Evolutionary conservation across 202 grass and related monocot genomes (phyloP).

Genomic region (Schoenoplectus tabernaemontani): DNA sequence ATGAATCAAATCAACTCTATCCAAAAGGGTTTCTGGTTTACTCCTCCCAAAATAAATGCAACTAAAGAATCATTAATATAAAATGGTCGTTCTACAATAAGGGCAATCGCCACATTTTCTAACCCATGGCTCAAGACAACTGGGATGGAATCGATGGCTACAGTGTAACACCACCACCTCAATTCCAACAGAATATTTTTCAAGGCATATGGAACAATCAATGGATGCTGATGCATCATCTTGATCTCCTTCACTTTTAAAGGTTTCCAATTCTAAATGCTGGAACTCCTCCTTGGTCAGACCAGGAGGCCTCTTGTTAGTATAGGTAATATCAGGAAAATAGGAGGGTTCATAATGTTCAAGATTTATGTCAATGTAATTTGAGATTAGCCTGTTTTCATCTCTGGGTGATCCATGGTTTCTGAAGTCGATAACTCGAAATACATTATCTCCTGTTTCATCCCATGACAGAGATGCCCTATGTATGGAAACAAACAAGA

Average conservation of each 20-base stretch:
- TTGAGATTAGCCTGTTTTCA: constrained; percentile 18
- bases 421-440: constrained; percentile 39
- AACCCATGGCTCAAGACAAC: constrained; percentile 78
- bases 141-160: constrained; percentile 65
- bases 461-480: constrained; percentile 54
- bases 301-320: too few relatives aligned
- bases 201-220: constrained; percentile 89
- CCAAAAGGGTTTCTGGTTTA: background rate
- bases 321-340: too few relatives aligned
- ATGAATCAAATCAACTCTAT: background rate
- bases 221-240: constrained; percentile 24
- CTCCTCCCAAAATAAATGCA: background rate
- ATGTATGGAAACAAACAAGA: constrained; percentile 28
- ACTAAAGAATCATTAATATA: constrained; percentile 21
- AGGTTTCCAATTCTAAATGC: constrained; percentile 50
- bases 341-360: constrained; percentile 31
- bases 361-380: constrained; percentile 25
- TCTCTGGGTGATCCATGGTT: constrained; percentile 30
- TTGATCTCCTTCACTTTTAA: constrained; percentile 42
- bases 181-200: constrained; percentile 49
- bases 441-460: constrained; percentile 53
- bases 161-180: constrained; percentile 55
- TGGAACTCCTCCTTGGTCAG: constrained; percentile 52
- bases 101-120: constrained; percentile 76
- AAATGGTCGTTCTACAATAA: constrained; percentile 64